Conservation (phyloP, 768 basidiomycete genomes). For the Mycena capillaripes region DNA sequence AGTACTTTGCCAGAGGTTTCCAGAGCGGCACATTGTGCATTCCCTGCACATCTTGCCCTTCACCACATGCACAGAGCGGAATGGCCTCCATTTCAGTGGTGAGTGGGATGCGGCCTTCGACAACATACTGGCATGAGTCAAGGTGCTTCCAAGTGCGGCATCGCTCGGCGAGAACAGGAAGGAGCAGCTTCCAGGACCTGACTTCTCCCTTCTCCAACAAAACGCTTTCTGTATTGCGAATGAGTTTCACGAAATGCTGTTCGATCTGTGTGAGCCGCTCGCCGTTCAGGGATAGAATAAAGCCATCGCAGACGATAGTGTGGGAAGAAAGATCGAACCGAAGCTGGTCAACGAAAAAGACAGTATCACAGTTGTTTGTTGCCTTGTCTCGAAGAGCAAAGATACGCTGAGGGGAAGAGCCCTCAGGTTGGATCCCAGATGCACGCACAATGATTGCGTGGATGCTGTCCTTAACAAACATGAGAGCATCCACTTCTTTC, state of each 20-base stretch:
- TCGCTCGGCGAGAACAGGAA: conserved; percentile 66
- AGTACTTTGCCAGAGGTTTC: conserved; percentile 57
- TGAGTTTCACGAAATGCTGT: conserved; percentile 20
- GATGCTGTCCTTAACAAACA: conserved; percentile 50
- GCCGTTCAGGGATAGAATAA: conserved; percentile 54
- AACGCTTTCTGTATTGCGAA: conserved; percentile 33
- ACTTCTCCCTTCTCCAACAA: conserved; percentile 50
- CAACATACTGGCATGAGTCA: conserved; percentile 61
- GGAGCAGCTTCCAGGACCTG: conserved; percentile 63
- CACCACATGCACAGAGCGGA: conserved; percentile 69
- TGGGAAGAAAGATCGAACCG: conserved; percentile 64
- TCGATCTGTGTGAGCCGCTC: conserved; percentile 36
- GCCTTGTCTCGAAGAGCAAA: conserved; percentile 44
- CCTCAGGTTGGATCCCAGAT: conserved; percentile 40
- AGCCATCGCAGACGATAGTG: conserved; percentile 66
- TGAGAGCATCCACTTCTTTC: conserved; percentile 52
- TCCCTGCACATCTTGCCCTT: conserved; percentile 58
- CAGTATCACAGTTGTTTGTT: conserved; percentile 45
- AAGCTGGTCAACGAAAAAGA: conserved; percentile 63
- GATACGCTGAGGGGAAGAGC: conserved; percentile 3
- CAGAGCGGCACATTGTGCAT: conserved; percentile 53
- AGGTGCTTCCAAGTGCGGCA: conserved; percentile 68
- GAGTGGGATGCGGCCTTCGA: conserved; percentile 53
- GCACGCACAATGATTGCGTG: conserved; percentile 44
- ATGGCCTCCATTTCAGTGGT: conserved; percentile 49